Base-by-base conservation (phyloP, 148 eudicot species). In the Rhododendron ovatum region DNA sequence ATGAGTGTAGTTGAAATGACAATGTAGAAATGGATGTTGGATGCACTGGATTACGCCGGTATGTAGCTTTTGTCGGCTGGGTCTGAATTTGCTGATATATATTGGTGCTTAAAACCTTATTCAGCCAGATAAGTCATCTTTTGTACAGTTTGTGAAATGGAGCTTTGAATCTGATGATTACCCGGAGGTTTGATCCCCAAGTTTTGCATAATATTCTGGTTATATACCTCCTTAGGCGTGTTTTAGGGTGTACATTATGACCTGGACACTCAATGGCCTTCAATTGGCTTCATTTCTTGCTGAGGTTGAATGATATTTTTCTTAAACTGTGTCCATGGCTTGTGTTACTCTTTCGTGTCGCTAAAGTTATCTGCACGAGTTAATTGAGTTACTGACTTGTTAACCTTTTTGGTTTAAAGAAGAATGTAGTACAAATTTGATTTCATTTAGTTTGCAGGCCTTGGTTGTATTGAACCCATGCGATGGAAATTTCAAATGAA, bases 401-500 rank as follows among this genome's bases (percentile, higher is more conserved):
- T 30, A 73, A 28, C 7, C 4, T 84, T 33, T 43, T 65, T 12
- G 26, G 51, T 39, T 71, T 39, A 48, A 83, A 50, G 47, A 20
- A 37, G 53, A 20, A 1, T 14, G 6, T 15, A 18, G 51, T 65
- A 12, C 9, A 7, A 26, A 6, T 69, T 84, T 78, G 59, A 28
- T 50, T 45, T 45, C 82, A 75, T 81, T 41, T 84, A 35, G 26
- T 57, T 76, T 91, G 87, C 94, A 91, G 95, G 83, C 37, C 55
- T 78, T 45, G 50, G 45, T 84, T 86, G 35, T 55, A 47, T 65
- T 87, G 78, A 84, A 88, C 86, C 85, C 86, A 90, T 93, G 91
- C 69, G 81, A 96, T 96, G 99, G 99, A 96, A 88, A 84, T 91
- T 85, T 59, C 89, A 50, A 91, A 65, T 85, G 99, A 92, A 86